Percentiles rank a stretch among this genome's conserved stretches.
These are phyloP conservation scores for Talaromyces sp. DNA, from an alignment of 2,329 filamentous ascomycete species.

Conservation along the genomic window DNA sequence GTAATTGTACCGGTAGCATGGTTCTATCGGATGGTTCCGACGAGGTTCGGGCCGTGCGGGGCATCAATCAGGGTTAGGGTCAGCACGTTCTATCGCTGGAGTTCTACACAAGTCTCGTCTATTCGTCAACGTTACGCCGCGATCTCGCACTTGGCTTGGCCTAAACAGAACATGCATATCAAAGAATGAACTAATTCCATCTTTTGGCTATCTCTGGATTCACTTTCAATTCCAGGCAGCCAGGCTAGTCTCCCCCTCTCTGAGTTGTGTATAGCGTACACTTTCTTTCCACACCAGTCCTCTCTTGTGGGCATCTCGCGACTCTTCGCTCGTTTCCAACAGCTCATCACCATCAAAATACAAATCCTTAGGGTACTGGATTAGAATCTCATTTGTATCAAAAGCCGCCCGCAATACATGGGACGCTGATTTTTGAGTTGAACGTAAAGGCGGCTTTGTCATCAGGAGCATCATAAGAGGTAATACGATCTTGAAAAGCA, in stretches of 20 bases:
- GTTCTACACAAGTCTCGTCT: neutral
- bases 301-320: slow-evolving; percentile 9
- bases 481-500: slow-evolving; percentile 20
- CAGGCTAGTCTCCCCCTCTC: neutral
- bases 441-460: neutral
- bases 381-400: neutral
- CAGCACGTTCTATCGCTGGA: neutral
- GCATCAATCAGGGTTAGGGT: neutral
- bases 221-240: neutral
- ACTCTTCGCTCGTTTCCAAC: slow-evolving; percentile 13
- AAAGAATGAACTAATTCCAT: neutral
- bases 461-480: slow-evolving; percentile 11
- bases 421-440: neutral
- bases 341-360: slow-evolving; percentile 13
- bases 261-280: slow-evolving; percentile 4
- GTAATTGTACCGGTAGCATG: neutral
- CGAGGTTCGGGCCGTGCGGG: neutral
- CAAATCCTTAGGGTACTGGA: neutral
- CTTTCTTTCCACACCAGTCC: slow-evolving; percentile 16
- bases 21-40: neutral
- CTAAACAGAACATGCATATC: neutral
- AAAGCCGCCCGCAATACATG: neutral
- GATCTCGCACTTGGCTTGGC: neutral
- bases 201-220: neutral
- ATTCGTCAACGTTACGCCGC: no score